Evolutionary conservation across 2,329 filamentous ascomycete genomes (phyloP).

Genomic region (Fusarium bactridioides): DNA sequence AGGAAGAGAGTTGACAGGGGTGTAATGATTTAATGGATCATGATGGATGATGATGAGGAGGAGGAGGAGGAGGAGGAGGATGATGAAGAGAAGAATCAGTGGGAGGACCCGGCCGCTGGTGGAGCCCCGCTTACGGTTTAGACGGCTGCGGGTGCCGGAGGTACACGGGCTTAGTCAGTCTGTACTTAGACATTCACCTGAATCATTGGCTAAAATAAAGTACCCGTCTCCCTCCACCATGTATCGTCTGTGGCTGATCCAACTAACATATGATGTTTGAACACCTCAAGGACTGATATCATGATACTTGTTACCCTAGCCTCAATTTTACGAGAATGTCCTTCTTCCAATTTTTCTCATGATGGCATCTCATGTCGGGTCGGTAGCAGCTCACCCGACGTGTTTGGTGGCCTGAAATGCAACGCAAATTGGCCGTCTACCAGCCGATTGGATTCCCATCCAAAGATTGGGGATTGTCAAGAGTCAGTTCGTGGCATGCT

Average conservation of each 20-base stretch:
- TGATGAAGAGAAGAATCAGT: neutral
- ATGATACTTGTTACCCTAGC: conserved; percentile 38
- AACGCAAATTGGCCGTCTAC: conserved; percentile 27
- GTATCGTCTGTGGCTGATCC: conserved; percentile 19
- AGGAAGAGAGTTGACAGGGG: neutral
- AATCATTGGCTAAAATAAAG: neutral
- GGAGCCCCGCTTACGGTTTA: conserved; percentile 32
- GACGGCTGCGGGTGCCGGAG: conserved; percentile 29
- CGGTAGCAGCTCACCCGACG: conserved; percentile 20
- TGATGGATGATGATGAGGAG: neutral
- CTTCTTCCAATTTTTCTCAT: conserved; percentile 18
- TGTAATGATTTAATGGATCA: neutral
- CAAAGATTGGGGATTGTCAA: neutral
- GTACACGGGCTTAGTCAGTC: conserved; percentile 18
- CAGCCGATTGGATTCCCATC: conserved; percentile 31
- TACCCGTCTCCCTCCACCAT: neutral
- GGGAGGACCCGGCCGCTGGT: conserved; percentile 32
- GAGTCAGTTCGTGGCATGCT: conserved; percentile 21
- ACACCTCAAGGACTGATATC: conserved; percentile 31
- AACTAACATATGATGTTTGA: conserved; percentile 37
- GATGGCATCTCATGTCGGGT: conserved; percentile 1
- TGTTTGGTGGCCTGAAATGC: conserved; percentile 29
- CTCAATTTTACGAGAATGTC: conserved; percentile 21
- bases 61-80: neutral
- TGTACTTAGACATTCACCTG: neutral